These are phyloP conservation scores for Ophiognomonia clavigignenti-juglandacearum DNA, from an alignment of 2,329 filamentous ascomycete genomes.

Conservation along the genomic window DNA sequence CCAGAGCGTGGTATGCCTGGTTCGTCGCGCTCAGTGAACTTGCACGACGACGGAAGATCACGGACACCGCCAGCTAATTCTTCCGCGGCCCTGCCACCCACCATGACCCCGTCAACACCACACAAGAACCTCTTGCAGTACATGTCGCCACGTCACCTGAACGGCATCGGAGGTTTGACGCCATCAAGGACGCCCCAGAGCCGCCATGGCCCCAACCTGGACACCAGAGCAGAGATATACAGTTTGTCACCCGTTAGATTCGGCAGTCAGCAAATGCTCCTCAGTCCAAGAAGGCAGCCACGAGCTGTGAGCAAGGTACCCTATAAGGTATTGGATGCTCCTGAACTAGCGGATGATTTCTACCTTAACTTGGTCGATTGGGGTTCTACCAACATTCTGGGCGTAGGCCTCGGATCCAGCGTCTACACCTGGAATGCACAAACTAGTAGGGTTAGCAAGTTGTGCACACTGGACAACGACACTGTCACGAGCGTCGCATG, in stretches of 20 bases:
- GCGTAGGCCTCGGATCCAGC: constrained; percentile 85
- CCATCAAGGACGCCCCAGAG: constrained; percentile 86
- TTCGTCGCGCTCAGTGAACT: constrained; percentile 48
- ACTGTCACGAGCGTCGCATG: constrained; percentile 95
- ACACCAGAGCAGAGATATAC: constrained; percentile 89
- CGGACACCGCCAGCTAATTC: constrained; percentile 75
- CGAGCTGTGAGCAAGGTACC: constrained; percentile 92
- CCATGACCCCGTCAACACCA: constrained; percentile 86
- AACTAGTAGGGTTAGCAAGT: constrained; percentile 83
- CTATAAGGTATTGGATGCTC: constrained; percentile 95
- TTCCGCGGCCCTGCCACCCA: constrained; percentile 60
- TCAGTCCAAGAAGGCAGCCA: constrained; percentile 84
- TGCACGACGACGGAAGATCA: constrained; percentile 64
- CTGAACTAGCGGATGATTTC: constrained; percentile 94
- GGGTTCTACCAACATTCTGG: constrained; percentile 91
- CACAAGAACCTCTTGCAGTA: constrained; percentile 97
- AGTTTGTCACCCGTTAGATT: constrained; percentile 91
- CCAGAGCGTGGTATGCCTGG: constrained; percentile 50
- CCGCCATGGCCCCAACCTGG: constrained; percentile 80
- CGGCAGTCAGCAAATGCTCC: constrained; percentile 86
- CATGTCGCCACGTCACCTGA: constrained; percentile 68
- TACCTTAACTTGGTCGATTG: constrained; percentile 97
- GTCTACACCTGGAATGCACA: constrained; percentile 99
- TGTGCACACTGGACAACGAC: constrained; percentile 89
- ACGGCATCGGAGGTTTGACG: constrained; percentile 70